These are phyloP conservation scores for Yamadazyma triangularis DNA, from an alignment of 1,139 yeast species.

Conservation along the genomic window DNA sequence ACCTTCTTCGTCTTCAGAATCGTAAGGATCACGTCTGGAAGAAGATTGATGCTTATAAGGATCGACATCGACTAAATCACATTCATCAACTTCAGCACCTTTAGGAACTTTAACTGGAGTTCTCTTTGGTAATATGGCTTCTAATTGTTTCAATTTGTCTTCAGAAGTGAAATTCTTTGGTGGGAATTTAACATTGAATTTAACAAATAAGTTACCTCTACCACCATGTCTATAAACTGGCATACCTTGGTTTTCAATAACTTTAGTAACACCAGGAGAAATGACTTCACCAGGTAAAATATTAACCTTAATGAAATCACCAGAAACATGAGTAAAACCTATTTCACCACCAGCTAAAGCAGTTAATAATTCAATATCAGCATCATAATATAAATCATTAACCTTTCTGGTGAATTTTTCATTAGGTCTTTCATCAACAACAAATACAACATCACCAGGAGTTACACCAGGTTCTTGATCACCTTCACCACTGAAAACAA, in stretches of 20 bases:
- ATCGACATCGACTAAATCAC: conserved; percentile 63
- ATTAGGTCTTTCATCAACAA: conserved; percentile 86
- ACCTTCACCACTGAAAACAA: conserved; percentile 92
- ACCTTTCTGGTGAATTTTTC: conserved; percentile 81
- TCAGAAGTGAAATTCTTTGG: conserved; percentile 56
- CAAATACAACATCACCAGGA: conserved; percentile 95
- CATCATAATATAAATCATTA: conserved; percentile 80
- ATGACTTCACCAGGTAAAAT: conserved; percentile 92
- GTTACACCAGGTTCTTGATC: conserved; percentile 94
- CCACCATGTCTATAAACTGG: conserved; percentile 77
- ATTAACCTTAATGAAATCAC: conserved; percentile 79
- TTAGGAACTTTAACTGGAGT: conserved; percentile 50
- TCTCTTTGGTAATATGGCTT: conserved; percentile 65
- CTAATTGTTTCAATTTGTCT: conserved; percentile 63
- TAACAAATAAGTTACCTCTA: conserved; percentile 66
- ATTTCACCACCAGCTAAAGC: conserved; percentile 96
- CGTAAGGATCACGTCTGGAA: conserved; percentile 52
- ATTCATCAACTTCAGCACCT: conserved; percentile 75
- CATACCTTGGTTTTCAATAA: conserved; percentile 95
- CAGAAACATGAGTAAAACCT: conserved; percentile 79
- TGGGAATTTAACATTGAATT: conserved; percentile 74
- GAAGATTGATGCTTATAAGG: conserved; percentile 53
- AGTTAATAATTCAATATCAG: conserved; percentile 85
- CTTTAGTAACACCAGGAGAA: conserved; percentile 76
- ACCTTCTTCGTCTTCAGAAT: conserved; percentile 61